Base-by-base conservation (phyloP, 768 basidiomycete species). In the Pisolithus tinctorius region DNA sequence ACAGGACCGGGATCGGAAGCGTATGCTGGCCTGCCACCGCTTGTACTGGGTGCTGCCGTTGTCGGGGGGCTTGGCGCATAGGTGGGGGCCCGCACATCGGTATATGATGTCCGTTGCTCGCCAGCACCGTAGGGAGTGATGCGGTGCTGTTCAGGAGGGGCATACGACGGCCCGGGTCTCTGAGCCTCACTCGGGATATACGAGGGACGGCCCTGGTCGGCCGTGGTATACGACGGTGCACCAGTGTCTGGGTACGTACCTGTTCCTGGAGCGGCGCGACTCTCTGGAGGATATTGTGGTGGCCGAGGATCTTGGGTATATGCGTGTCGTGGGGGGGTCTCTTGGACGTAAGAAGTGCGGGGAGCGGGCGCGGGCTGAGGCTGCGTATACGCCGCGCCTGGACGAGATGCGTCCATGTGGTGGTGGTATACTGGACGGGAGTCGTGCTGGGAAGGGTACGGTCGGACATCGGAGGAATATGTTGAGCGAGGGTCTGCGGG, bases 381-480 rank as follows among this genome's bases (percentile, higher is more conserved):
- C 30, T 56, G 50, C 11, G 40, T 38, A 30, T 61, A 64, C 23
- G 63, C 58, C 11, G 63, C 55, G 8, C 54, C 51, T 3, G 63
- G 56, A 1, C 63, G 55, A 4, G 59, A 57, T 10, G 52, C 45
- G 29, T 65, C 59, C 0, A 20, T 43, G 27, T 59, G 63, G 10
- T 65, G 59, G 8, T 59, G 5, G 30, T 61, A 65, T 6, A 43
- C 38, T 1, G 51, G 34, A 39, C 63, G 63, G 9, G 59, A 5
- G 17, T 64, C 63, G 20, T 63, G 62, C 25, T 57, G 57, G 42
- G 49, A 20, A 20, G 20, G 34, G 31, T 47, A 47, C 17, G 40
- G 27, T 3, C 31, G 30, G 26, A 8, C 45, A 30, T 39, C 61
- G 26, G 61, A 7, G 27, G 63, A 9, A 25, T 20, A 23, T 26